Percentiles rank a stretch among this genome's conserved stretches.
phyloP scores from a whole-genome alignment of 2,329 filamentous ascomycete species.

The Pseudogymnoascus sp. region DNA sequence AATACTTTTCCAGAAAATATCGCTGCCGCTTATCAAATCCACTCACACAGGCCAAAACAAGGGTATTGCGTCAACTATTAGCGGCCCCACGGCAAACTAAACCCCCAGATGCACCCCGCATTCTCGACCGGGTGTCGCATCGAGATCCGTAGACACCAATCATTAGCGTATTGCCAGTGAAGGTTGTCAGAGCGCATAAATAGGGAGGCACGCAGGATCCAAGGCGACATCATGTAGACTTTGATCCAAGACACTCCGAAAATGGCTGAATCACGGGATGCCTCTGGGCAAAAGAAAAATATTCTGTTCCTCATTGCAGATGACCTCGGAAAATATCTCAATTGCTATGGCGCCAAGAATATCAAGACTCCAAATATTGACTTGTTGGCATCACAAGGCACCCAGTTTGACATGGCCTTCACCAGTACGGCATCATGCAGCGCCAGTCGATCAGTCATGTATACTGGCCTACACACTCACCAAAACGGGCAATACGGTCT shows the following conservation, averaged over 20 bases:
- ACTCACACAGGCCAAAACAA: background rate
- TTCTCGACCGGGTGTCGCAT: background rate
- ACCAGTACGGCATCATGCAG: slow-evolving; percentile 43
- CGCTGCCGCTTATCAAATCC: too few relatives aligned
- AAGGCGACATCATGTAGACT: background rate
- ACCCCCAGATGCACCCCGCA: background rate
- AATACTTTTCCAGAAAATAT: too few relatives aligned
- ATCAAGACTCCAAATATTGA: slow-evolving; percentile 38
- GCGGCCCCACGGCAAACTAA: background rate
- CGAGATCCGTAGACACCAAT: background rate
- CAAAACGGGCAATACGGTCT: slow-evolving; percentile 44
- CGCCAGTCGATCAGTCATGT: slow-evolving; percentile 40
- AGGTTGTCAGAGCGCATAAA: background rate
- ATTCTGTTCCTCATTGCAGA: slow-evolving; percentile 38
- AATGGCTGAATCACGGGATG: background rate
- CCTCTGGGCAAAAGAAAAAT: slow-evolving; percentile 23
- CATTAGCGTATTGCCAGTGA: background rate
- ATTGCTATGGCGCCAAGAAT: slow-evolving; percentile 31
- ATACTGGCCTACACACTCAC: slow-evolving; percentile 44
- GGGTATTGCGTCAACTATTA: background rate
- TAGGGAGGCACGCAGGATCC: background rate
- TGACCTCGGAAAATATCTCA: slow-evolving; percentile 35
- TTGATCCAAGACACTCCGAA: background rate
- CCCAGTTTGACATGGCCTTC: slow-evolving; percentile 36
- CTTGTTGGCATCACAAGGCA: slow-evolving; percentile 32